Conservation (phyloP, 345 rosid species). For the Pistacia atlantica region DNA sequence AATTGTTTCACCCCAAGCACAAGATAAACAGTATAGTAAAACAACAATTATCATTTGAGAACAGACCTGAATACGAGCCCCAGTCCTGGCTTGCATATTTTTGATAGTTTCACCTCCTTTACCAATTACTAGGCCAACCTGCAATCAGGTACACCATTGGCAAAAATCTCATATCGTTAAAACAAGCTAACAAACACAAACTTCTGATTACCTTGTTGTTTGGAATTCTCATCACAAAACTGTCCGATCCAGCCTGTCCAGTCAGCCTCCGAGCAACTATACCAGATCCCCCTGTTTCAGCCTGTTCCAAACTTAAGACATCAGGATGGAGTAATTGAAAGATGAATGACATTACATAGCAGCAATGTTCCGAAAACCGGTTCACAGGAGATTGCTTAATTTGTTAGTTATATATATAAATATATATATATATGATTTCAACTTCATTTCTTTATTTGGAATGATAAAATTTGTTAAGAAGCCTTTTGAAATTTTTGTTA, state of each 20-base stretch:
- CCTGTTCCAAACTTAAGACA: conserved; percentile 44
- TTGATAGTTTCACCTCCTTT: conserved; percentile 99
- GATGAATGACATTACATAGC: not conserved
- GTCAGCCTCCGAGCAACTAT: conserved; percentile 70
- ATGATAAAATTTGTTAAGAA: too few species aligned
- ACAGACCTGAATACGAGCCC: conserved; percentile 97
- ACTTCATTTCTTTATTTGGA: too few species aligned
- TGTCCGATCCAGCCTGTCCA: conserved; percentile 79
- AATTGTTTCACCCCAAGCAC: not conserved
- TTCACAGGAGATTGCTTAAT: too few species aligned
- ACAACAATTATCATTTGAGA: not conserved
- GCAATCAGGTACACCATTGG: conserved; percentile 32
- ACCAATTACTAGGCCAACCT: conserved; percentile 99
- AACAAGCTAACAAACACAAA: conserved; percentile 13
- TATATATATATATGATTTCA: too few species aligned
- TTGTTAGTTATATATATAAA: too few species aligned
- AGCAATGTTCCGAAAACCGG: not conserved
- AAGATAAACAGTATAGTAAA: not conserved
- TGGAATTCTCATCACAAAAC: conserved; percentile 71
- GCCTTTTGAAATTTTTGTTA: too few species aligned
- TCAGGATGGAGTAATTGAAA: not conserved
- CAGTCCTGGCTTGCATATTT: conserved; percentile 89
- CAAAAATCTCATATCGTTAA: conserved; percentile 21
- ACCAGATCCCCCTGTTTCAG: conserved; percentile 92
- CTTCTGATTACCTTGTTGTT: conserved; percentile 75